Evolutionary conservation across 768 basidiomycete genomes (phyloP), one percentile per base, ranked within the genome.

Genomic region (Rhizopogon sp.): DNA sequence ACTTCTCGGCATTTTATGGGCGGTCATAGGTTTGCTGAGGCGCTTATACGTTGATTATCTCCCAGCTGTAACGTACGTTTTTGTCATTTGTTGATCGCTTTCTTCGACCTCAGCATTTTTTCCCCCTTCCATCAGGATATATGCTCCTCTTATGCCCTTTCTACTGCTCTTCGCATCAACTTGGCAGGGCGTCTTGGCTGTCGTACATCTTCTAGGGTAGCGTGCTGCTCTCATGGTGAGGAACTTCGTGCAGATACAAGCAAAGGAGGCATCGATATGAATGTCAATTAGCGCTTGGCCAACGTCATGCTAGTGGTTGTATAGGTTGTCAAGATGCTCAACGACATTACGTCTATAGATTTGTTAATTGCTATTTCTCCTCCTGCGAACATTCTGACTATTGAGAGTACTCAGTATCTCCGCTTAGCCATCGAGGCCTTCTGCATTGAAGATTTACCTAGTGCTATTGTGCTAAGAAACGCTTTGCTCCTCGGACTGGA

Each of bases 401-500:
- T 81, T 9, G 85, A 88, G 64, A 66, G 65, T 1, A 79, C 77
- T 0, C 72, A 75, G 39, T 68, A 66, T 0, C 64, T 88, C 22
- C 79, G 87, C 9, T 61, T 76, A 20, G 70, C 78, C 4, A 79
- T 87, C 56, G 68, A 79, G 25, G 49, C 62, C 6, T 57, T 80
- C 0, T 87, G 84, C 62, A 59, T 68, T 6, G 74, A 75, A 45
- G 58, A 90, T 10, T 65, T 89, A 0, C 83, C 86, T 0, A 78
- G 90, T 55, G 79, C 78, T 5, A 80, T 90, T 50, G 85, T 82
- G 0, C 69, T 90, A 52, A 83, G 77, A 5, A 88, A 91, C 63
- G 81, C 85, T 3, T 89, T 90, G 82, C 0, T 87, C 87, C 60
- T 76, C 80, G 0, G 87, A 91, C 61, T 90, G 85, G 84, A 81